These are phyloP conservation scores for Syncephalastrum monosporum DNA, from an alignment of 371 early-diverging fungal species.

Conservation along the genomic window DNA sequence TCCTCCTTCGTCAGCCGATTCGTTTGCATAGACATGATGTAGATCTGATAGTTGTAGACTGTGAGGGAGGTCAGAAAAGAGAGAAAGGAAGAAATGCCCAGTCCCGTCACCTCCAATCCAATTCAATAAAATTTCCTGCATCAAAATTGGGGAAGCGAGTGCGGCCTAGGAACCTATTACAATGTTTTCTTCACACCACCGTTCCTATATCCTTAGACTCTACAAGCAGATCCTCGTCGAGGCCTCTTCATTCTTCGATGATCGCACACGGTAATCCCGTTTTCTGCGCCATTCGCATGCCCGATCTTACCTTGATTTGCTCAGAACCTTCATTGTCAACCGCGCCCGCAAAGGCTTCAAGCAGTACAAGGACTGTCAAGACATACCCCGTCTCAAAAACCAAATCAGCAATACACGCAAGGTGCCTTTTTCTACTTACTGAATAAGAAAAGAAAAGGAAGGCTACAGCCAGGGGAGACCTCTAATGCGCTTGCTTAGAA, in stretches of 20 bases:
- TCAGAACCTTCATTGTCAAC: slow-evolving; percentile 33
- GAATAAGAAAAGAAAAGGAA: too few species aligned
- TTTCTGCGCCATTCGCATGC: neutral
- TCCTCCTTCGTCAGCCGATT: slow-evolving; percentile 80
- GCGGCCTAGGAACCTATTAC: neutral
- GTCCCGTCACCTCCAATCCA: neutral
- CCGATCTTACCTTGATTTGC: neutral
- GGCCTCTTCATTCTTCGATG: slow-evolving; percentile 40
- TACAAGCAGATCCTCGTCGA: slow-evolving; percentile 38
- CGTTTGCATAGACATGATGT: slow-evolving; percentile 22
- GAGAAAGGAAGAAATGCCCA: neutral
- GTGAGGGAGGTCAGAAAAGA: neutral
- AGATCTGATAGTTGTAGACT: too few species aligned
- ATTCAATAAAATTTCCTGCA: neutral
- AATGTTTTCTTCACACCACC: slow-evolving; percentile 17
- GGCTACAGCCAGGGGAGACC: too few species aligned
- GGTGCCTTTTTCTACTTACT: too few species aligned
- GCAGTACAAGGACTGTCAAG: slow-evolving; percentile 30
- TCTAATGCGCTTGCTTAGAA: slow-evolving; percentile 9
- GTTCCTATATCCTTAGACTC: slow-evolving; percentile 27
- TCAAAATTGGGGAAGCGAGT: too few species aligned
- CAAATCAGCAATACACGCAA: slow-evolving; percentile 39
- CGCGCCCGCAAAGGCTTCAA: slow-evolving; percentile 25
- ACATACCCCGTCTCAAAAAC: slow-evolving; percentile 28
- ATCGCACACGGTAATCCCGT: slow-evolving; percentile 35